Percentiles rank a stretch among this genome's conserved stretches.
Evolutionary conservation across 164 flowering plant species (phyloP).

Genomic region (Tetrastigma voinierianum): DNA sequence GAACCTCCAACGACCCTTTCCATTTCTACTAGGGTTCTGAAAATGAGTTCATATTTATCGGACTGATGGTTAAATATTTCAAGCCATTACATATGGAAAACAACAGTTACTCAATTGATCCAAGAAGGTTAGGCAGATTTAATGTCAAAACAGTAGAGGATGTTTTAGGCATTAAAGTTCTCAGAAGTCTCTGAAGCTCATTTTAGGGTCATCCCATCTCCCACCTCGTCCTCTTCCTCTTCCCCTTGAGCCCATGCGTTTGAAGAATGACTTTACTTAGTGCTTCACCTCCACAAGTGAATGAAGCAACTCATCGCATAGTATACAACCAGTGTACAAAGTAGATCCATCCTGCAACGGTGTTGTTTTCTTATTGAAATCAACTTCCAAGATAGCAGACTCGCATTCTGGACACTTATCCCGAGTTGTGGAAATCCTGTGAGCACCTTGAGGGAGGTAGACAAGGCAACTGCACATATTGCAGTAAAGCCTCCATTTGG

Average conservation of each 20-base stretch:
- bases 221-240: conserved; percentile 59
- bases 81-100: too few species aligned
- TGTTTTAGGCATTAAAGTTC: neutral
- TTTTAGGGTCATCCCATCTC: conserved; percentile 70
- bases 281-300: conserved; percentile 88
- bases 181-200: conserved; percentile 92
- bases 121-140: too few species aligned
- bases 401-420: conserved; percentile 81
- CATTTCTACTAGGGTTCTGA: too few species aligned
- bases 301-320: conserved; percentile 90
- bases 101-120: too few species aligned
- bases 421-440: conserved; percentile 69
- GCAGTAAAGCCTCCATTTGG: conserved; percentile 91
- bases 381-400: conserved; percentile 76
- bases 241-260: conserved; percentile 46
- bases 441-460: conserved; percentile 87
- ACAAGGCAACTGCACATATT: conserved; percentile 91
- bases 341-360: conserved; percentile 87
- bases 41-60: too few species aligned
- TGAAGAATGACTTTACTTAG: conserved; percentile 68
- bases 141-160: too few species aligned
- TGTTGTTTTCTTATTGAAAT: conserved; percentile 90
- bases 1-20: too few species aligned
- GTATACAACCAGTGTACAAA: conserved; percentile 72
- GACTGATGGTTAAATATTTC: too few species aligned